phyloP scores from a whole-genome alignment of 164 flowering plant species.

The Santalum album region DNA sequence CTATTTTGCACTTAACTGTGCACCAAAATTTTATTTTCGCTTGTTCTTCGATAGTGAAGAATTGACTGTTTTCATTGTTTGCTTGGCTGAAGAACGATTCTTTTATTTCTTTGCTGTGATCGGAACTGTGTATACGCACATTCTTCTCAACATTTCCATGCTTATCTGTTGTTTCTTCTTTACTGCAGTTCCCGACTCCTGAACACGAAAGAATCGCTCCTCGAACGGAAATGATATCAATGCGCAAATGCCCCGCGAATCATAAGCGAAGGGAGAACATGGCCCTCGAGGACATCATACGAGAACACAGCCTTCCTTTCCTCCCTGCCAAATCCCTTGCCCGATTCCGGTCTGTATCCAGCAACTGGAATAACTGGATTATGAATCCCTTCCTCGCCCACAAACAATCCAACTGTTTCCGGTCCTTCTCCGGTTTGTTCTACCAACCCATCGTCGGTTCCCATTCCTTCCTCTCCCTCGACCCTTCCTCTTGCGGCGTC shows the following conservation, averaged over 20 bases:
- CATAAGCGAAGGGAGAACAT: neutral
- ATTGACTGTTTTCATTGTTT: too few relatives aligned
- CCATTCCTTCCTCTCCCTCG: constrained; percentile 8
- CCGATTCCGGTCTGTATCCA: neutral
- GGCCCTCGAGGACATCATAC: neutral
- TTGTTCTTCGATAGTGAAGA: too few relatives aligned
- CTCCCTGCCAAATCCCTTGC: neutral
- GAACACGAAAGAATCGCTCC: too few relatives aligned
- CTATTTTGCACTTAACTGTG: too few relatives aligned
- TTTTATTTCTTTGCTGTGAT: too few relatives aligned
- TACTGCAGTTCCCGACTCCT: neutral
- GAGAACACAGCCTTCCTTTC: neutral
- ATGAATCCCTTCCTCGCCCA: neutral
- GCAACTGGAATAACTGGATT: neutral
- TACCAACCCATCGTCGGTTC: neutral
- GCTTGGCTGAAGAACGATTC: too few relatives aligned
- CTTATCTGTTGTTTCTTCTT: neutral
- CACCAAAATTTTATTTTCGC: too few relatives aligned
- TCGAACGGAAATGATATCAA: too few relatives aligned
- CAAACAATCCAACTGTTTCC: neutral
- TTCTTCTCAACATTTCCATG: too few relatives aligned
- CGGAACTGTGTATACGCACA: too few relatives aligned
- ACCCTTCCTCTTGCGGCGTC: constrained; percentile 8
- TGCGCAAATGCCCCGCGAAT: too few relatives aligned
- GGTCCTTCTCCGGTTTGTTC: constrained; percentile 11